Base-by-base conservation (phyloP, 1,139 yeast species). In the Taiozyma sp. region DNA sequence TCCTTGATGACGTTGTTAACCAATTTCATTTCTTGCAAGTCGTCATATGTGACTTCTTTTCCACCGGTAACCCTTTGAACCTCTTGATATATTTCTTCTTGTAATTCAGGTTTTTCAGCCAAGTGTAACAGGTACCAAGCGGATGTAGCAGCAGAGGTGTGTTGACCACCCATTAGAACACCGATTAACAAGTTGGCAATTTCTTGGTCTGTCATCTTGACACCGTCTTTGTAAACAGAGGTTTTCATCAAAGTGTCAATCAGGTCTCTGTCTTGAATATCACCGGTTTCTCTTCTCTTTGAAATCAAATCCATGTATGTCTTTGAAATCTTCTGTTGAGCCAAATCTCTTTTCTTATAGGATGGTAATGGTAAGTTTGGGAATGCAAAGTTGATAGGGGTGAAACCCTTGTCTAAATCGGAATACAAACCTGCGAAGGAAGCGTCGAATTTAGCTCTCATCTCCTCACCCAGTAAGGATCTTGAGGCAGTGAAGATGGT, bases 141-240 rank as follows among this genome's bases (percentile, higher is more conserved):
- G 46, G 97, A 88, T 28, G 99, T 93, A 29, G 98, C 81, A 46
- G 98, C 96, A 61, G 96, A 87, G 32, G 99, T 95, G 71, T 93
- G 99, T 74, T 93, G 99, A 56, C 99, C 99, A 62, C 99, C 99
- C 99, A 93, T 93, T 57, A 95, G 79, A 51, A 95, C 84, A 68
- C 98, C 99, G 70, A 93, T 93, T 71, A 91, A 77, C 68, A 95
- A 77, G 71, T 92, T 87, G 43, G 98, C 96, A 66, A 93, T 90
- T 73, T 93, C 96, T 68, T 85, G 85, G 69, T 95, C 99, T 41
- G 97, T 85, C 97, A 93, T 91, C 64, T 80, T 79, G 45, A 84
- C 83, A 60, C 99, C 99, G 67, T 93, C 99, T 69, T 88, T 91
- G 74, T 93, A 93, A 54, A 90, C 83, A 45, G 93, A 86, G 62